A percentile compares a stretch with the other conserved stretches of the same genome.
phyloP scores from a whole-genome alignment of 2,329 filamentous ascomycete species.

The Raffaelea arxii region DNA sequence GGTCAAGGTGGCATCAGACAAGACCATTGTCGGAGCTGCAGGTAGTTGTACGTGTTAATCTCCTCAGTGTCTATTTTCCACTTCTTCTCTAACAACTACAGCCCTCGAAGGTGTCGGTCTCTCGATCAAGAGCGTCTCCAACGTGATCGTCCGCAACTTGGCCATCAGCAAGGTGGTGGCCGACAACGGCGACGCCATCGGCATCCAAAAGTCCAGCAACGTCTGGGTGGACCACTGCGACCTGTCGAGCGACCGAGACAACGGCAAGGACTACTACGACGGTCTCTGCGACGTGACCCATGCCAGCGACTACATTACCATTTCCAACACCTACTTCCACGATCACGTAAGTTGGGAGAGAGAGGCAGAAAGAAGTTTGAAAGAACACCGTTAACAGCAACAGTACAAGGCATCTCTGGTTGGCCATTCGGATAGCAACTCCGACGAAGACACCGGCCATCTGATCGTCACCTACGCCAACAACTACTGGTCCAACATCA shows the following conservation, averaged over 20 bases:
- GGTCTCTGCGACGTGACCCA: slow-evolving; percentile 56
- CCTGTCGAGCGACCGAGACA: slow-evolving; percentile 46
- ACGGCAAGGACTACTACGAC: slow-evolving; percentile 62
- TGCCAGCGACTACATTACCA: slow-evolving; percentile 50
- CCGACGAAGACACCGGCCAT: slow-evolving; percentile 47
- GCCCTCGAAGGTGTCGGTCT: slow-evolving; percentile 37
- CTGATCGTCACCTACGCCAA: slow-evolving; percentile 56
- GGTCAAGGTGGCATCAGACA: slow-evolving; percentile 37
- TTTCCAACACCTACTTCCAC: slow-evolving; percentile 31
- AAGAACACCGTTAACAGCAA: too few species aligned
- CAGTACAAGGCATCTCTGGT: slow-evolving; percentile 44
- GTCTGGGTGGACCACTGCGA: slow-evolving; percentile 62
- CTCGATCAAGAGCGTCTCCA: slow-evolving; percentile 40
- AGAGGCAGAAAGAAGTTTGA: neutral
- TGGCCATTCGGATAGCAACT: slow-evolving; percentile 51
- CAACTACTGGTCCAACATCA: slow-evolving; percentile 56
- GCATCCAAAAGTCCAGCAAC: slow-evolving; percentile 46
- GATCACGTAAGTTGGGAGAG: slow-evolving; percentile 28
- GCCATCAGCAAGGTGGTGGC: slow-evolving; percentile 48
- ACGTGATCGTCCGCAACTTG: slow-evolving; percentile 53
- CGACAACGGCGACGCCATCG: slow-evolving; percentile 48
- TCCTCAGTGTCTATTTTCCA: neutral
- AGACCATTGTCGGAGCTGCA: slow-evolving; percentile 36
- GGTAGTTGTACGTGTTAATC: slow-evolving; percentile 15
- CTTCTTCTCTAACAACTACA: neutral